Percentiles rank a stretch among this genome's conserved stretches.
phyloP scores from a whole-genome alignment of 1,139 yeast genomes.

The Taphrina deformans region DNA sequence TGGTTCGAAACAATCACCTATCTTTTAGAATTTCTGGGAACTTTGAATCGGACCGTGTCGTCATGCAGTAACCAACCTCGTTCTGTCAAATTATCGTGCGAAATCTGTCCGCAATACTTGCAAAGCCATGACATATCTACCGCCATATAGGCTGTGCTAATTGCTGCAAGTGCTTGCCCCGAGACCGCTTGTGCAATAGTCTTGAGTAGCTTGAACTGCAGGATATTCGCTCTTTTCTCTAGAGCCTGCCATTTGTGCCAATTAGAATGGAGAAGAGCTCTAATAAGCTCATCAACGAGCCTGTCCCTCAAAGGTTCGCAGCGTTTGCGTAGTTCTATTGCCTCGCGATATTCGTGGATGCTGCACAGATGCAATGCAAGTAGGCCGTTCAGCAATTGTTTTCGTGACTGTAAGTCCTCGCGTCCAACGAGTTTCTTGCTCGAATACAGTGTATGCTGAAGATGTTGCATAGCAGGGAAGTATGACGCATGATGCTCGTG shows the following conservation, averaged over 20 bases:
- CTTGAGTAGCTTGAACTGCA: neutral
- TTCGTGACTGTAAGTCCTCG: neutral
- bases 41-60: neutral
- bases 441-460: slow-evolving; percentile 38
- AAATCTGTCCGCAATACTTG: neutral
- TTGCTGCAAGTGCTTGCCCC: neutral
- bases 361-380: slow-evolving; percentile 16
- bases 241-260: neutral
- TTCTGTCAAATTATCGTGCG: neutral
- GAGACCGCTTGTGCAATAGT: neutral
- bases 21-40: neutral
- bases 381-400: neutral
- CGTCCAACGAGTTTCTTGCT: neutral
- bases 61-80: neutral
- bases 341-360: slow-evolving; percentile 16
- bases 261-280: neutral
- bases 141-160: neutral
- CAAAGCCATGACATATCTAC: slow-evolving; percentile 7
- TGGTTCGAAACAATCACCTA: neutral
- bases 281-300: neutral
- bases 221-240: neutral
- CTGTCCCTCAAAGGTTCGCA: neutral
- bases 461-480: slow-evolving; percentile 38
- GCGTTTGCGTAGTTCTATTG: neutral
- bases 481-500: slow-evolving; percentile 40